Evolutionary conservation across 192 early-diverging fungal species (phyloP).

Genomic region (Podila clonocystis): DNA sequence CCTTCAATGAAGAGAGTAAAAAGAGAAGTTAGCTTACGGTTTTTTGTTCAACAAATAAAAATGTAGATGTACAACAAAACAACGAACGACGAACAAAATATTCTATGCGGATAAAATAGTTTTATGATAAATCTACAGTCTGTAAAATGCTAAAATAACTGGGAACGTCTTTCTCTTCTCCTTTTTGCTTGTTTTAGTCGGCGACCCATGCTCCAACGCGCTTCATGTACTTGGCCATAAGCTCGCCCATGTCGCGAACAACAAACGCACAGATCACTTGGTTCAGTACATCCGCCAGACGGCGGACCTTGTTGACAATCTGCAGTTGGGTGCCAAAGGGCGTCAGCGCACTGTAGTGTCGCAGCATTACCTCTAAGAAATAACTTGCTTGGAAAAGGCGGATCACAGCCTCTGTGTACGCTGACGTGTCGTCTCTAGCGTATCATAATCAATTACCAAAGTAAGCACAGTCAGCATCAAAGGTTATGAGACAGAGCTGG

Average conservation of each 20-base stretch:
- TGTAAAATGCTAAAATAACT: too few species aligned
- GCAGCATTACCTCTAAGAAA: conserved; percentile 37
- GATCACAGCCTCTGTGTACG: conserved; percentile 32
- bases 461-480: not conserved
- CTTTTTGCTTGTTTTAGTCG: conserved; percentile 20
- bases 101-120: too few species aligned
- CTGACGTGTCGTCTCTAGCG: conserved; percentile 40
- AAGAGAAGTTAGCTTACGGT: not conserved
- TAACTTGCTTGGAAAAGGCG: conserved; percentile 42
- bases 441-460: not conserved
- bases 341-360: conserved; percentile 37
- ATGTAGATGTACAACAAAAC: not conserved
- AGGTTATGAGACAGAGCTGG: not conserved
- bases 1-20: not conserved
- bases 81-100: too few species aligned
- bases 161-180: not conserved
- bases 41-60: not conserved
- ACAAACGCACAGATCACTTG: conserved; percentile 58
- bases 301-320: conserved; percentile 45
- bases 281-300: conserved; percentile 50
- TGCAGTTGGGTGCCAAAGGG: conserved; percentile 43
- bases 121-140: too few species aligned
- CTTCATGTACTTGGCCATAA: conserved; percentile 58
- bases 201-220: conserved; percentile 52
- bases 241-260: conserved; percentile 51